Evolutionary conservation across 768 basidiomycete species (phyloP), one percentile per base, ranked within the genome.

Genomic region (Lactarius sanguifluus): DNA sequence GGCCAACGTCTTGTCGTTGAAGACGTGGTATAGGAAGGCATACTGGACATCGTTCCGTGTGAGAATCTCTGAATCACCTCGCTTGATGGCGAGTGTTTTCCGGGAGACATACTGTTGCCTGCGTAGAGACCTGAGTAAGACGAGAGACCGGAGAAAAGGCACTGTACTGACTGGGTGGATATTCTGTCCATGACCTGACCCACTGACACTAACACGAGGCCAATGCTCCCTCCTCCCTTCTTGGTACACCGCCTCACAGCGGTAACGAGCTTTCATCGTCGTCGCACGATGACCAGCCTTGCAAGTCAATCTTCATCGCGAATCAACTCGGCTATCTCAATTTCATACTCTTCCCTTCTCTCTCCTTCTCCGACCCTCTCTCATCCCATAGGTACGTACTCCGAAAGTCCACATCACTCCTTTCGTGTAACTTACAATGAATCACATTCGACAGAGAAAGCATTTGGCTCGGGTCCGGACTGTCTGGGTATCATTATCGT

Each of bases 21-120:
- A 96, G 73, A 96, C 86, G 77, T 85, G 81, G 72, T 88, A 75
- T 64, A 96, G 86, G 57, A 95, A 83, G 79, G 94, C 91, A 77
- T 85, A 93, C 78, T 95, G 92, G 61, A 94, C 85, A 76, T 94
- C 93, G 75, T 88, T 85, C 54, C 92, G 86, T 28, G 88, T 88
- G 69, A 95, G 81, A 61, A 91, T 89, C 72, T 92, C 91, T 15
- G 90, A 92, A 74, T 94, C 91, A 72, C 83, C 85, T 71, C 88
- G 86, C 78, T 92, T 92, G 77, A 92, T 92, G 61, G 90, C 89
- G 65, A 91, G 79, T 41, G 87, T 86, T 75, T 87, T 89, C 50
- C 78, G 71, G 56, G 76, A 77, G 57, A 76, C 73, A 68, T 79
- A 79, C 66, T 78, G 77, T 23, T 76, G 72, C 43, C 77, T 78